Percentiles rank a stretch among this genome's conserved stretches.
phyloP scores from a whole-genome alignment of 2,329 filamentous ascomycete species.

The Chrysosphaeria jannelii region DNA sequence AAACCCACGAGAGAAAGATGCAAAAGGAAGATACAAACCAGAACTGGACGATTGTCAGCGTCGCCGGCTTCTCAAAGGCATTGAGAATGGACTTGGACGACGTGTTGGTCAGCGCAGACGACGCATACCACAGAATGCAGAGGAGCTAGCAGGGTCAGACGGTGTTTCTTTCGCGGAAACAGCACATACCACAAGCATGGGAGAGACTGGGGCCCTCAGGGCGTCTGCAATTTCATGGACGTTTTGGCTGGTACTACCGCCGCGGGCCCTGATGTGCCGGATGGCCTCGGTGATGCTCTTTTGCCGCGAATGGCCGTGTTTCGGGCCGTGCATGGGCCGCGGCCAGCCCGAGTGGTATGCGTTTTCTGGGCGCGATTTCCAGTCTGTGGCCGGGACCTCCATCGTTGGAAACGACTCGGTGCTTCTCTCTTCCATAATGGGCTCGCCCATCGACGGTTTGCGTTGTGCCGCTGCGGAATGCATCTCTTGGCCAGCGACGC shows the following conservation, averaged over 20 bases:
- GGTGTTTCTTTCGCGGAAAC: background rate
- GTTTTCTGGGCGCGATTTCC: too few relatives aligned
- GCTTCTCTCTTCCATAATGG: too few relatives aligned
- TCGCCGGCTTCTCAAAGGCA: conserved; percentile 68
- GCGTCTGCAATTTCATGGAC: conserved; percentile 82
- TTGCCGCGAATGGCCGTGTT: conserved; percentile 31
- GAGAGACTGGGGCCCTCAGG: conserved; percentile 66
- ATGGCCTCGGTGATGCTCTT: conserved; percentile 82
- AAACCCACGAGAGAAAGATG: conserved; percentile 46
- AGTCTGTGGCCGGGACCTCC: too few relatives aligned
- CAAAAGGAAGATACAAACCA: conserved; percentile 76
- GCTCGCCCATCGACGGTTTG: too few relatives aligned
- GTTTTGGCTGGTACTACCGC: conserved; percentile 70
- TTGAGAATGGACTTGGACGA: conserved; percentile 94
- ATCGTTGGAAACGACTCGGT: too few relatives aligned
- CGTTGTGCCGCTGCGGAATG: too few relatives aligned
- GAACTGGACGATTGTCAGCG: conserved; percentile 80
- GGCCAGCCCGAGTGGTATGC: too few relatives aligned
- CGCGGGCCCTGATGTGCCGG: conserved; percentile 47
- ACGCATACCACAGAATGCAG: conserved; percentile 80
- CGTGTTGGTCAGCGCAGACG: conserved; percentile 85
- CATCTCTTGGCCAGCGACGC: too few relatives aligned
- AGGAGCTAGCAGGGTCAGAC: conserved; percentile 24
- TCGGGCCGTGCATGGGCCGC: conserved; percentile 1
- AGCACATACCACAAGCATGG: conserved; percentile 46